Evolutionary conservation across 2,329 filamentous ascomycete species (phyloP), one percentile per base, ranked within the genome.

Genomic region (Xylaria sp.): DNA sequence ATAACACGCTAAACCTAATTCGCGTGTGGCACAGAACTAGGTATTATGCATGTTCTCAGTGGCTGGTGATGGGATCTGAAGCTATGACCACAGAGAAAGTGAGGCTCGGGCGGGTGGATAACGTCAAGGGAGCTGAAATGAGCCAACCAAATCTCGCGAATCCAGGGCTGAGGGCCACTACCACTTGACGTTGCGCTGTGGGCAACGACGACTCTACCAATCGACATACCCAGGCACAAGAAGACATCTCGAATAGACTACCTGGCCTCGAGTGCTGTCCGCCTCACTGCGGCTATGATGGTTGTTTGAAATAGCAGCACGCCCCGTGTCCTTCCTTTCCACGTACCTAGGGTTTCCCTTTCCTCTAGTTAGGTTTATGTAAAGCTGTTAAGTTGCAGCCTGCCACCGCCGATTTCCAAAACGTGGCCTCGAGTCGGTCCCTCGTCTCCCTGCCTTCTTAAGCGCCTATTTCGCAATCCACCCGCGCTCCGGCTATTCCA

Each of bases 401-500:
- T 67, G 68, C 69, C 68, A 71, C 68, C 65, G 68, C 69, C 54
- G 64, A 47, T 65, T 70, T 42, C 36, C 27, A 64, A 65, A 71
- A 73, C 71, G 71, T 73, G 69, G 69, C 71, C 71, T 72, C 56
- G 61, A 58, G 36, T 59, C 58, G n/a, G 32, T 53, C 45, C 51
- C 36, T n/a, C 39, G 48, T 32, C 51, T 57, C 14, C 45, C 54
- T 24, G 8, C 53, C 24, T 11, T 19, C 55, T 53, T 42, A 42
- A 39, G 45, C 24, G 12, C 21, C 45, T 19, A 53, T 64, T 57
- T 60, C 59, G 36, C 51, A 47, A 60, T 50, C 63, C 17, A 50
- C 57, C 50, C 45, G 39, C 65, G 57, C 32, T 59, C 17, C 24
- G 42, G 19, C 19, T 53, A 58, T 60, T 32, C 63, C 27, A 53